Percentiles rank a stretch among this genome's conserved stretches.
These are phyloP conservation scores for Marasmius sp. DNA, from an alignment of 1,284 basidiomycete genomes.

Conservation along the genomic window DNA sequence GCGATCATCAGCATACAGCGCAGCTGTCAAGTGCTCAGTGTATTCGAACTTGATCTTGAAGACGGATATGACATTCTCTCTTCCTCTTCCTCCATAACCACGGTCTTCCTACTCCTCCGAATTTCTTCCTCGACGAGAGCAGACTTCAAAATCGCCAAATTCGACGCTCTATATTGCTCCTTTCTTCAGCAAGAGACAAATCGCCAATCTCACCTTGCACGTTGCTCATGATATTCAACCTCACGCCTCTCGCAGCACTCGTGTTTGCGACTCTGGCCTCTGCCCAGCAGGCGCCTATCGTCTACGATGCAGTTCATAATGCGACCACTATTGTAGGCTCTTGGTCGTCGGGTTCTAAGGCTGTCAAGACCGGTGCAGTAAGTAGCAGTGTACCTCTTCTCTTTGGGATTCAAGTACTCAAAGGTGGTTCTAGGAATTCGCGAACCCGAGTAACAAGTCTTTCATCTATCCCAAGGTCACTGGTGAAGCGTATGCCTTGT, in stretches of 20 bases:
- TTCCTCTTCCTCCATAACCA: not conserved
- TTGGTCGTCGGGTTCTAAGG: slow-evolving; percentile 79
- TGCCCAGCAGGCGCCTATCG: slow-evolving; percentile 34
- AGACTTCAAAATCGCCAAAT: not conserved
- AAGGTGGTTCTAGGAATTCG: slow-evolving; percentile 62
- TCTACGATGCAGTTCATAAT: slow-evolving; percentile 46
- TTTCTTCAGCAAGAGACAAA: not conserved
- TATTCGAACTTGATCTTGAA: too few relatives aligned
- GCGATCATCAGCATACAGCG: too few relatives aligned
- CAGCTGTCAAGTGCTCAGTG: too few relatives aligned
- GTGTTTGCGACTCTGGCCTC: slow-evolving; percentile 40
- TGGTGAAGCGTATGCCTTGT: slow-evolving; percentile 89
- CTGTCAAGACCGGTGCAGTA: slow-evolving; percentile 82
- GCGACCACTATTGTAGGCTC: slow-evolving; percentile 72
- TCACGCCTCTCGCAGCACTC: slow-evolving; percentile 32
- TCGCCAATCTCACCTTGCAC: not conserved
- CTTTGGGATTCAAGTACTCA: not conserved
- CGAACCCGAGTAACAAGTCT: slow-evolving; percentile 74
- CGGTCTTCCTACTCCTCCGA: not conserved
- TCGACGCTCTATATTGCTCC: not conserved
- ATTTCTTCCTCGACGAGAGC: not conserved
- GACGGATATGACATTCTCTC: not conserved
- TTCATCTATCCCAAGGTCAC: slow-evolving; percentile 84
- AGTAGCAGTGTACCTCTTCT: slow-evolving; percentile 35
- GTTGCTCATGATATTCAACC: not conserved